Percentiles rank a stretch among this genome's conserved stretches.
Evolutionary conservation across 179 eudicot genomes (phyloP).

Genomic region (Corrigiola litoralis): DNA sequence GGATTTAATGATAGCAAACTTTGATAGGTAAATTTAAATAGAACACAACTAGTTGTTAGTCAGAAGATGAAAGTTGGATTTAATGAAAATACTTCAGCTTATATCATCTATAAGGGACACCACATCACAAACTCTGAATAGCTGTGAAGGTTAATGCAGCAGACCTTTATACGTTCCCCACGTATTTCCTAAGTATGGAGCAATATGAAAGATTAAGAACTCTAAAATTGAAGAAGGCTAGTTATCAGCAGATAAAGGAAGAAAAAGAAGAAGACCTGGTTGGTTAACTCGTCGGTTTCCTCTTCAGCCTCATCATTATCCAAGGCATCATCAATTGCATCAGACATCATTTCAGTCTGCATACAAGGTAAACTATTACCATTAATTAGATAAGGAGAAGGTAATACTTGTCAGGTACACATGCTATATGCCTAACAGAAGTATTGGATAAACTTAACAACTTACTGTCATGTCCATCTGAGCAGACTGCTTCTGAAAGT

Average conservation of each 20-base stretch:
- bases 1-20: no score
- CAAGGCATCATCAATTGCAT: constrained; percentile 82
- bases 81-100: not conserved
- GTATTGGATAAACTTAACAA: not conserved
- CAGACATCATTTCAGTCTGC: constrained; percentile 99
- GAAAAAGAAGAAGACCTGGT: constrained; percentile 49
- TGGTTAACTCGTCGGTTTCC: constrained; percentile 89
- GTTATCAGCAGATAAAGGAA: not conserved
- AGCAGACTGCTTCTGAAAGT: constrained; percentile 91
- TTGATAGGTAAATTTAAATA: no score
- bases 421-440: not conserved
- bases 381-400: not conserved
- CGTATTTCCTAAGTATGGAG: no score
- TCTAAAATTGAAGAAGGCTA: not conserved
- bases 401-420: not conserved
- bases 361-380: constrained; percentile 2
- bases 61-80: not conserved
- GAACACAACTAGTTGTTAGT: no score
- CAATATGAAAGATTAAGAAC: not conserved
- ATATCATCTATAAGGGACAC: not conserved
- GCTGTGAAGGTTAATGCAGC: not conserved
- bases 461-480: constrained; percentile 99
- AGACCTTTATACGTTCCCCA: no score
- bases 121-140: not conserved
- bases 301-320: constrained; percentile 98